These are phyloP conservation scores for Baudoinia panamericana DNA, from an alignment of 495 filamentous ascomycete species.

Conservation along the genomic window DNA sequence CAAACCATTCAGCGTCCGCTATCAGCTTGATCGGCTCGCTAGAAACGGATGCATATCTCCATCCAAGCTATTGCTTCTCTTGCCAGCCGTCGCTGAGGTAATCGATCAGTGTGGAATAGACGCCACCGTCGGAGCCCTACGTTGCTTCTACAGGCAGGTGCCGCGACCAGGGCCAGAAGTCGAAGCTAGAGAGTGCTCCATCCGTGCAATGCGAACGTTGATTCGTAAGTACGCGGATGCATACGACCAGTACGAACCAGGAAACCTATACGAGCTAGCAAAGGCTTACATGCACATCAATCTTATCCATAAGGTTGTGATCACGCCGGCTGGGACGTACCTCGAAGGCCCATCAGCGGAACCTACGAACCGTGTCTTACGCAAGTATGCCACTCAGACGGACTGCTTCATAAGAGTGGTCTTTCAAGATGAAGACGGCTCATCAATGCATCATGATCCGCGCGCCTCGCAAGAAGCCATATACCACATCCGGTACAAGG, in stretches of 20 bases:
- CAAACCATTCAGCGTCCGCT: slow-evolving; percentile 32
- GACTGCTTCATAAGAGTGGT: slow-evolving; percentile 57
- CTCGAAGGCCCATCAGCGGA: slow-evolving; percentile 59
- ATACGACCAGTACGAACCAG: slow-evolving; percentile 21
- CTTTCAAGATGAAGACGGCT: slow-evolving; percentile 62
- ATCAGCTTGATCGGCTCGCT: slow-evolving; percentile 41
- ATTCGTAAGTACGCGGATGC: slow-evolving; percentile 32
- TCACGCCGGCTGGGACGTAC: slow-evolving; percentile 57
- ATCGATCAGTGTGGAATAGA: slow-evolving; percentile 13
- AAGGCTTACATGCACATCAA: slow-evolving; percentile 28
- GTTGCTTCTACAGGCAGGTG: slow-evolving; percentile 36
- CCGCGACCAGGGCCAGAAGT: slow-evolving; percentile 37
- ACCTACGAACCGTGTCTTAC: slow-evolving; percentile 57
- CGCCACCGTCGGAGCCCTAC: slow-evolving; percentile 16
- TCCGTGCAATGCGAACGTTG: slow-evolving; percentile 32
- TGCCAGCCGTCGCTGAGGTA: slow-evolving; percentile 25
- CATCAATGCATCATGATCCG: slow-evolving; percentile 45
- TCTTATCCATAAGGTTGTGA: slow-evolving; percentile 45
- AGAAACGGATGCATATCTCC: slow-evolving; percentile 41
- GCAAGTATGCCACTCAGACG: slow-evolving; percentile 49
- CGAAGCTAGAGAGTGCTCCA: slow-evolving; percentile 34
- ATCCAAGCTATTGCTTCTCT: slow-evolving; percentile 28
- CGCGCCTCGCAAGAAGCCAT: slow-evolving; percentile 41
- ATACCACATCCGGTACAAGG: slow-evolving; percentile 44
- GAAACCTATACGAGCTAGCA: slow-evolving; percentile 19